Conservation (phyloP, 2,329 filamentous ascomycete species). For the Lachnellula willkommii region DNA sequence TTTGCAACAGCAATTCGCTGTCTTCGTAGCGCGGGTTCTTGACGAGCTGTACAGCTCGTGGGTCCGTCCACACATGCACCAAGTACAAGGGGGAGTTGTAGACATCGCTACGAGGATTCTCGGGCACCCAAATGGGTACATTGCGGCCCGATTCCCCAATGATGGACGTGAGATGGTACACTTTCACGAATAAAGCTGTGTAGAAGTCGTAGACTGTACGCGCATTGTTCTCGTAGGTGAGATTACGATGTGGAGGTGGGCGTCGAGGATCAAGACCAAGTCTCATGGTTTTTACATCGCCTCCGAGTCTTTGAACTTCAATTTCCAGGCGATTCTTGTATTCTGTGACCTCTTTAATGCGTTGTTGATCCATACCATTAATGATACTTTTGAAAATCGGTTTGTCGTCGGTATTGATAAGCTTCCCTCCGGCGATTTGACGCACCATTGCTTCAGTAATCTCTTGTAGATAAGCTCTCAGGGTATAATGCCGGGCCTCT, state of each 20-base stretch:
- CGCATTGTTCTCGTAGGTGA: background rate
- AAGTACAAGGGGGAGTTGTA: background rate
- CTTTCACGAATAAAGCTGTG: background rate
- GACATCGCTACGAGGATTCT: background rate
- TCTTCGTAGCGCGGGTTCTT: background rate
- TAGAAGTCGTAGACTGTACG: background rate
- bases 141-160: background rate
- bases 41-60: background rate
- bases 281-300: conserved; percentile 4
- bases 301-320: conserved; percentile 6
- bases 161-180: background rate
- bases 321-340: conserved; percentile 6
- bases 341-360: background rate
- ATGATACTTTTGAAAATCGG: background rate
- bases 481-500: conserved; percentile 5
- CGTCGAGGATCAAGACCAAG: conserved; percentile 1
- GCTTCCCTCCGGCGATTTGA: conserved; percentile 1
- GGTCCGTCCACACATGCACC: background rate
- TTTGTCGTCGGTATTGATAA: background rate
- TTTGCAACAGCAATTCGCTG: conserved; percentile 3
- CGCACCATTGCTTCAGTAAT: conserved; percentile 6
- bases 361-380: background rate
- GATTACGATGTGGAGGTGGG: background rate
- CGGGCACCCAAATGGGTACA: background rate
- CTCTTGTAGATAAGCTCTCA: conserved; percentile 5